These are phyloP conservation scores for Epichloe amarillans DNA, from an alignment of 2,329 filamentous ascomycete genomes.

Conservation along the genomic window DNA sequence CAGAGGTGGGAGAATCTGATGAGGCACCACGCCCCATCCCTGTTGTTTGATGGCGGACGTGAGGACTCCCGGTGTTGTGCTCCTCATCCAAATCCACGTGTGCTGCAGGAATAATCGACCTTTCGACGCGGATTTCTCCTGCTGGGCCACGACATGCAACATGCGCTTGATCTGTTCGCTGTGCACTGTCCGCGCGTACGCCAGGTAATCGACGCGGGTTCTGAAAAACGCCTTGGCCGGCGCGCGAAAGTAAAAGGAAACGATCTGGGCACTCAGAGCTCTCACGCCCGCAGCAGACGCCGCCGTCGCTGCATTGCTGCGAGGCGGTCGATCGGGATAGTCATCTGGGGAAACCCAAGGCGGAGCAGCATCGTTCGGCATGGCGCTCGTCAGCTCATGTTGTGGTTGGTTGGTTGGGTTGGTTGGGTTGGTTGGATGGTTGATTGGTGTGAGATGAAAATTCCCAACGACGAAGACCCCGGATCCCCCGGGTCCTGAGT, in stretches of 20 bases:
- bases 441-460: too few species aligned
- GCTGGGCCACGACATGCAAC: constrained; percentile 21
- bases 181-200: constrained; percentile 41
- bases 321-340: constrained; percentile 32
- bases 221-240: constrained; percentile 89
- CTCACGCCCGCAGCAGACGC: constrained; percentile 78
- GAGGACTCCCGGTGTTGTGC: constrained; percentile 57
- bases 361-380: constrained; percentile 19
- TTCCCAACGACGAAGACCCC: too few species aligned
- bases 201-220: constrained; percentile 72
- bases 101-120: constrained; percentile 22
- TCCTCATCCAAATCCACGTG: constrained; percentile 38
- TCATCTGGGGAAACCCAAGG: constrained; percentile 20
- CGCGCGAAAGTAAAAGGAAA: constrained; percentile 84
- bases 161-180: constrained; percentile 29
- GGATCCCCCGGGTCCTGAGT: too few species aligned
- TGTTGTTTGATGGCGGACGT: constrained; percentile 53
- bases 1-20: constrained; percentile 64
- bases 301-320: constrained; percentile 48
- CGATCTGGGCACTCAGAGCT: constrained; percentile 67
- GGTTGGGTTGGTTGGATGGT: too few species aligned
- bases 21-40: constrained; percentile 61
- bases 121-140: constrained; percentile 20
- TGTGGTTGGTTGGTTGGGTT: too few species aligned
- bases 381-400: constrained; percentile 21